A percentile compares a stretch with the other conserved stretches of the same genome.
phyloP scores from a whole-genome alignment of 192 early-diverging fungal genomes.

The Linnemannia exigua region DNA sequence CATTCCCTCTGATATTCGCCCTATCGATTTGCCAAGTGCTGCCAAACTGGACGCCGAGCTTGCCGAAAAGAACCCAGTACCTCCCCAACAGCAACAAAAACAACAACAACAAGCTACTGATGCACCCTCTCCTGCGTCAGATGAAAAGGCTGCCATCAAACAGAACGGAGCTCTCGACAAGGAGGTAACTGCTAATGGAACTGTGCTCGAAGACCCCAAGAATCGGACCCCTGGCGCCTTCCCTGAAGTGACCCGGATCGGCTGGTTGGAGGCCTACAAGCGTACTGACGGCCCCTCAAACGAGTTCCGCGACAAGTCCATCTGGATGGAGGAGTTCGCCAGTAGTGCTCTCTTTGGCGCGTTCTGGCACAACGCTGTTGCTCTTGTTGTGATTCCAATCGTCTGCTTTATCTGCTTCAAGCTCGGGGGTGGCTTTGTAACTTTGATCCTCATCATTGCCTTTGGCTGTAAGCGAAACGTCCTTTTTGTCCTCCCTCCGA shows the following conservation, averaged over 20 bases:
- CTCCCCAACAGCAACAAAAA: slow-evolving; percentile 1
- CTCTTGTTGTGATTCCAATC: slow-evolving; percentile 36
- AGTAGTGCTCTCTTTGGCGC: slow-evolving; percentile 52
- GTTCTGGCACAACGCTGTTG: slow-evolving; percentile 53
- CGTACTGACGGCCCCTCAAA: slow-evolving; percentile 42
- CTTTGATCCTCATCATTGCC: slow-evolving; percentile 48
- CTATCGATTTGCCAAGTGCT: slow-evolving; percentile 26
- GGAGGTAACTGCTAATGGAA: slow-evolving; percentile 8
- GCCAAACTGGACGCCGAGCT: slow-evolving; percentile 28
- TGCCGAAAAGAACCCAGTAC: background rate
- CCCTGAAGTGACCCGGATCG: slow-evolving; percentile 33
- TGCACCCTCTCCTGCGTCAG: background rate
- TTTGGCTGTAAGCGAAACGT: slow-evolving; percentile 40
- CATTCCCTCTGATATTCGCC: slow-evolving; percentile 39
- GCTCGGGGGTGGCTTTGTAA: slow-evolving; percentile 50
- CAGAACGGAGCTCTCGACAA: background rate
- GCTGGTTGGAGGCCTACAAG: slow-evolving; percentile 52
- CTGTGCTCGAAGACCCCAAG: slow-evolving; percentile 19
- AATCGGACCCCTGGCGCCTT: slow-evolving; percentile 34
- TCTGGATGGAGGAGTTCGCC: slow-evolving; percentile 56
- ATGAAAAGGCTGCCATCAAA: slow-evolving; percentile 1
- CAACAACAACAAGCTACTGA: background rate
- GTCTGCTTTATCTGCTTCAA: slow-evolving; percentile 42
- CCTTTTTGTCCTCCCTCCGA: too few relatives aligned
- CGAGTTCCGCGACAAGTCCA: slow-evolving; percentile 54